phyloP scores from a whole-genome alignment of 805 yeast species.

The Wickerhamiella cacticola region DNA sequence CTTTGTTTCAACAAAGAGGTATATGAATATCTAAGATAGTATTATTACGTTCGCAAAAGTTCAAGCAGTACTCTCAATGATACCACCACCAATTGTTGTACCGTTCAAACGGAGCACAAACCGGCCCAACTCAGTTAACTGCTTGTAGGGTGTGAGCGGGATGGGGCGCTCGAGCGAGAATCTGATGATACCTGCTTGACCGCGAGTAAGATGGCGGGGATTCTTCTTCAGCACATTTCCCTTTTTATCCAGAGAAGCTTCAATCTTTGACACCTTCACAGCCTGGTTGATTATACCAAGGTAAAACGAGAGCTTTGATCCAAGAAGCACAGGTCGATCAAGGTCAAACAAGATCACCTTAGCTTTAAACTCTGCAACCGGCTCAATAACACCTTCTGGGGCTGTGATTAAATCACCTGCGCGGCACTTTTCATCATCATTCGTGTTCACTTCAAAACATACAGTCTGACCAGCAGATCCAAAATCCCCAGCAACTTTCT shows the following conservation, averaged over 20 bases:
- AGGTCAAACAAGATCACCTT: conserved; percentile 53
- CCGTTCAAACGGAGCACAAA: conserved; percentile 63
- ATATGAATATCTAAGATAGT: background rate
- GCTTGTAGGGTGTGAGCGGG: conserved; percentile 41
- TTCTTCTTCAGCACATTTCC: conserved; percentile 29
- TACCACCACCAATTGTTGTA: conserved; percentile 55
- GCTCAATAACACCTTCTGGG: conserved; percentile 35
- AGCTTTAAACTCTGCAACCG: conserved; percentile 41
- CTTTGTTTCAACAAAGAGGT: background rate
- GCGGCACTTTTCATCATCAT: conserved; percentile 35
- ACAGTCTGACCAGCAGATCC: conserved; percentile 48
- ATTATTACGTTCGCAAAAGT: background rate
- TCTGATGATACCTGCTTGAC: conserved; percentile 47
- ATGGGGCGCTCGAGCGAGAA: conserved; percentile 39
- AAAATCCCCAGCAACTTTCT: conserved; percentile 25
- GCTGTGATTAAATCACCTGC: conserved; percentile 57
- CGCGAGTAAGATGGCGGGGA: conserved; percentile 50
- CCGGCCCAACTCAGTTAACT: conserved; percentile 47
- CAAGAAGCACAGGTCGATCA: conserved; percentile 62
- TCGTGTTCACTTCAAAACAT: conserved; percentile 33
- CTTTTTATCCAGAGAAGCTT: conserved; percentile 27
- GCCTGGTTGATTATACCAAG: conserved; percentile 64
- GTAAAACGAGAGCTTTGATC: conserved; percentile 66
- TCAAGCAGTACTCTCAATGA: conserved; percentile 25
- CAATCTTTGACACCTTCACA: conserved; percentile 46